Evolutionary conservation across 2,329 filamentous ascomycete species (phyloP).

Genomic region (Didymella sp.): DNA sequence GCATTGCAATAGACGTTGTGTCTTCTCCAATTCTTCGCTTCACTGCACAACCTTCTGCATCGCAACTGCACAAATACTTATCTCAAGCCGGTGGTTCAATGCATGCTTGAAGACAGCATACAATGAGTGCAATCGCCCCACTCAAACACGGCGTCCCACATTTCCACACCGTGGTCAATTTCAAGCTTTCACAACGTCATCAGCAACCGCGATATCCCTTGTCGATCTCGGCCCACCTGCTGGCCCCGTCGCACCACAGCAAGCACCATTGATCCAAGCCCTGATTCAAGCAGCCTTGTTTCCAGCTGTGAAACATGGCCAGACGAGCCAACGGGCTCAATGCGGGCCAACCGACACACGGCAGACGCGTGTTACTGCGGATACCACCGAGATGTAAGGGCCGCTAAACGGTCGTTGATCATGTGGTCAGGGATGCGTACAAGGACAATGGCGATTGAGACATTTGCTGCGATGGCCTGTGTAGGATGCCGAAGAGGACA

Average conservation of each 20-base stretch:
- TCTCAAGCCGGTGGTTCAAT: not conserved
- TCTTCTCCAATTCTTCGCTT: slow-evolving; percentile 1
- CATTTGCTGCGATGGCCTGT: not conserved
- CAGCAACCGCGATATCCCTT: slow-evolving; percentile 1
- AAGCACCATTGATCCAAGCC: not conserved
- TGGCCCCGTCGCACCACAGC: slow-evolving; percentile 5
- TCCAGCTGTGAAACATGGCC: slow-evolving; percentile 3
- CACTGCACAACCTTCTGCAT: not conserved
- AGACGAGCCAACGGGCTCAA: slow-evolving; percentile 1
- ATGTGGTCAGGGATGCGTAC: not conserved
- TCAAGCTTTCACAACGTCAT: slow-evolving; percentile 15
- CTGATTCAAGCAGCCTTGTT: slow-evolving; percentile 11
- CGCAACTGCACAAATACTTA: not conserved
- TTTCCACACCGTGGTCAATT: slow-evolving; percentile 6
- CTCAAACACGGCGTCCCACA: slow-evolving; percentile 3
- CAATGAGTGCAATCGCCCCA: not conserved
- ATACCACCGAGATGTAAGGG: slow-evolving; percentile 18
- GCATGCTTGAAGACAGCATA: not conserved
- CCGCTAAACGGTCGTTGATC: slow-evolving; percentile 2
- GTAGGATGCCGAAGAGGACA: not conserved
- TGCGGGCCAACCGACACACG: slow-evolving; percentile 14
- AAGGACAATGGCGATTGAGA: not conserved
- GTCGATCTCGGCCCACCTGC: not conserved
- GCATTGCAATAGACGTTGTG: slow-evolving; percentile 18
- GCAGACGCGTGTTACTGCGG: slow-evolving; percentile 19